These are phyloP conservation scores for Fusarium sp. DNA, from an alignment of 2,329 filamentous ascomycete species.

Conservation along the genomic window DNA sequence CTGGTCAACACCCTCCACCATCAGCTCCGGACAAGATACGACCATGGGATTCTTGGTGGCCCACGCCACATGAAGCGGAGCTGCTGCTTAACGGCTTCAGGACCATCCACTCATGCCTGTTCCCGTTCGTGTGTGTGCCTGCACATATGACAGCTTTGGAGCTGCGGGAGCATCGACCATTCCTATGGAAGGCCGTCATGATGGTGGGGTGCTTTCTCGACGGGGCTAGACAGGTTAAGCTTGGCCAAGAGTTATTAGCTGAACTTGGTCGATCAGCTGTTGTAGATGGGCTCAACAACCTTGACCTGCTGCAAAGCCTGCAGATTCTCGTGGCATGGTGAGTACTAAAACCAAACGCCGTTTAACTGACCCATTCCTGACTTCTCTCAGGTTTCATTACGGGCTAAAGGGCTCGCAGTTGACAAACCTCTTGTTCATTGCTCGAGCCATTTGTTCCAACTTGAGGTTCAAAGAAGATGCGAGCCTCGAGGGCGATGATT, in stretches of 20 bases:
- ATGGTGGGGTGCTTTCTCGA: slow-evolving; percentile 57
- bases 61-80: slow-evolving; percentile 55
- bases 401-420: slow-evolving; percentile 62
- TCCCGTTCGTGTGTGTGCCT: slow-evolving; percentile 60
- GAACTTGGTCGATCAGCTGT: slow-evolving; percentile 56
- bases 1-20: slow-evolving; percentile 17
- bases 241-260: slow-evolving; percentile 58
- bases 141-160: slow-evolving; percentile 50
- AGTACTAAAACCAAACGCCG: slow-evolving; percentile 20
- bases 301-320: slow-evolving; percentile 61
- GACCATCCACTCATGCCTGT: slow-evolving; percentile 50
- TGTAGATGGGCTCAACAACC: slow-evolving; percentile 55
- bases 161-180: slow-evolving; percentile 55
- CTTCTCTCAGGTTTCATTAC: slow-evolving; percentile 57
- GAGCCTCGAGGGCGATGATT: slow-evolving; percentile 34
- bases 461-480: slow-evolving; percentile 50
- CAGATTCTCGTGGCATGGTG: slow-evolving; percentile 61
- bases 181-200: slow-evolving; percentile 63
- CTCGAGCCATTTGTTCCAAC: slow-evolving; percentile 58
- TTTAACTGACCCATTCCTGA: slow-evolving; percentile 19
- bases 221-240: slow-evolving; percentile 55
- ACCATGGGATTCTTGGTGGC: slow-evolving; percentile 54
- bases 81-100: slow-evolving; percentile 53
- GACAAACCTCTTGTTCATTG: slow-evolving; percentile 61
- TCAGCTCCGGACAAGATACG: slow-evolving; percentile 25